Percentiles rank a stretch among this genome's conserved stretches.
Evolutionary conservation across 2,329 filamentous ascomycete species (phyloP).

Genomic region (Berkeleyomyces basicola): DNA sequence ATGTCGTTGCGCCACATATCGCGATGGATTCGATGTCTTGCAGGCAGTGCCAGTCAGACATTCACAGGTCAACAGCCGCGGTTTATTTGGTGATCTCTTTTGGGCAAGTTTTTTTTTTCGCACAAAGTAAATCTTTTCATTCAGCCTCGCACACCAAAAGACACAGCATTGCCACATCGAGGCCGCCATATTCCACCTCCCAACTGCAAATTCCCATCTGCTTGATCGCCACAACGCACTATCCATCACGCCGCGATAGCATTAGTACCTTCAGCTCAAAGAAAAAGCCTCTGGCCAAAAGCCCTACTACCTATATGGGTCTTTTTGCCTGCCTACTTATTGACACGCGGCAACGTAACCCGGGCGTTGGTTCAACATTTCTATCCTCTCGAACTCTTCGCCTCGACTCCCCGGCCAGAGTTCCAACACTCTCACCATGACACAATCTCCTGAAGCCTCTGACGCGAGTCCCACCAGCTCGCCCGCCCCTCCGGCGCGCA

Average conservation of each 20-base stretch:
- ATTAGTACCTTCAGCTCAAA: too few species aligned
- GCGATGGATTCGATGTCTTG: constrained; percentile 1
- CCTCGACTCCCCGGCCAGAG: background rate
- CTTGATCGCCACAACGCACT: too few species aligned
- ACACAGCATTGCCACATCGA: background rate
- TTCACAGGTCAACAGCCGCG: background rate
- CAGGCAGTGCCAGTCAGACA: background rate
- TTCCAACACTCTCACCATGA: background rate
- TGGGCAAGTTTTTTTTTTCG: background rate
- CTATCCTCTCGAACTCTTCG: background rate
- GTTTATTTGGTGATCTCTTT: background rate
- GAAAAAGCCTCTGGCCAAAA: too few species aligned
- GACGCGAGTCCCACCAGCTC: constrained; percentile 32
- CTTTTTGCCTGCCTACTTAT: too few species aligned
- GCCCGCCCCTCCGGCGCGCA: constrained; percentile 24
- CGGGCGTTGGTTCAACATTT: too few species aligned
- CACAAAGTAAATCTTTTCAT: background rate
- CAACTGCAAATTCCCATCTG: too few species aligned
- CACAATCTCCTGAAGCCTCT: constrained; percentile 24
- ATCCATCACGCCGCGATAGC: too few species aligned
- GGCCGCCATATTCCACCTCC: too few species aligned
- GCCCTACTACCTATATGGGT: too few species aligned
- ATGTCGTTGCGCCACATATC: background rate
- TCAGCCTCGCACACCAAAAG: background rate
- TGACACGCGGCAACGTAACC: too few species aligned